Conservation (phyloP, 2,329 filamentous ascomycete species). For the Huntiella abstrusa region DNA sequence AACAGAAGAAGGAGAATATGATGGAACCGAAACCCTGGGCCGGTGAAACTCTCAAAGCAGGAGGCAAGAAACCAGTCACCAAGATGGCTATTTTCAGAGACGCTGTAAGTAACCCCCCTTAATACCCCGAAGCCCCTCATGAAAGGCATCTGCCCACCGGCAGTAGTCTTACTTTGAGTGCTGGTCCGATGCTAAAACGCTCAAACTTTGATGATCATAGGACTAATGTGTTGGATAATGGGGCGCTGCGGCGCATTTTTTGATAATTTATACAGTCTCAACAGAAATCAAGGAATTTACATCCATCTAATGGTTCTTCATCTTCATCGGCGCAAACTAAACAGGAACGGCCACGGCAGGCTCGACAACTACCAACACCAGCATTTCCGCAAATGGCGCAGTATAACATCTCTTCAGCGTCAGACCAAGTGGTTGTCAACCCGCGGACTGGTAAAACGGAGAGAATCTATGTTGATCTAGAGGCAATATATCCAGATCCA, state of each 20-base stretch:
- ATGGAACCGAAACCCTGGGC: slow-evolving; percentile 77
- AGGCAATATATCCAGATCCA: slow-evolving; percentile 65
- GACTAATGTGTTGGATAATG: slow-evolving; percentile 60
- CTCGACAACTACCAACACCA: neutral
- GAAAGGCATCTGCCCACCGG: too few relatives aligned
- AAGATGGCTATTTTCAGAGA: slow-evolving; percentile 95
- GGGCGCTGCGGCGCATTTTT: slow-evolving; percentile 15
- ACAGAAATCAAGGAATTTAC: slow-evolving; percentile 22
- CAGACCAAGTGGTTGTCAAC: slow-evolving; percentile 66
- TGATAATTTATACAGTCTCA: slow-evolving; percentile 32
- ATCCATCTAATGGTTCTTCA: slow-evolving; percentile 4
- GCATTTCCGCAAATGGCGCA: slow-evolving; percentile 33
- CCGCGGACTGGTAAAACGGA: slow-evolving; percentile 67
- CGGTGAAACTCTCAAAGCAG: slow-evolving; percentile 75
- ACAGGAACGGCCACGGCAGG: neutral
- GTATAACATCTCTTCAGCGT: slow-evolving; percentile 48
- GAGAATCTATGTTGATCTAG: slow-evolving; percentile 70
- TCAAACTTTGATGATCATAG: slow-evolving; percentile 77
- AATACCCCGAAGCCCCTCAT: slow-evolving; percentile 2
- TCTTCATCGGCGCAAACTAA: slow-evolving; percentile 2
- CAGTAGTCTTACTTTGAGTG: neutral
- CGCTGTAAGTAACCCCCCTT: slow-evolving; percentile 49
- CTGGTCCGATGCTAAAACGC: slow-evolving; percentile 15
- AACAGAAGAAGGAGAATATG: slow-evolving; percentile 86
- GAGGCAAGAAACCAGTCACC: slow-evolving; percentile 58